These are phyloP conservation scores for Wickerhamiella kurtzmanii DNA, from an alignment of 805 yeast species.

Conservation along the genomic window DNA sequence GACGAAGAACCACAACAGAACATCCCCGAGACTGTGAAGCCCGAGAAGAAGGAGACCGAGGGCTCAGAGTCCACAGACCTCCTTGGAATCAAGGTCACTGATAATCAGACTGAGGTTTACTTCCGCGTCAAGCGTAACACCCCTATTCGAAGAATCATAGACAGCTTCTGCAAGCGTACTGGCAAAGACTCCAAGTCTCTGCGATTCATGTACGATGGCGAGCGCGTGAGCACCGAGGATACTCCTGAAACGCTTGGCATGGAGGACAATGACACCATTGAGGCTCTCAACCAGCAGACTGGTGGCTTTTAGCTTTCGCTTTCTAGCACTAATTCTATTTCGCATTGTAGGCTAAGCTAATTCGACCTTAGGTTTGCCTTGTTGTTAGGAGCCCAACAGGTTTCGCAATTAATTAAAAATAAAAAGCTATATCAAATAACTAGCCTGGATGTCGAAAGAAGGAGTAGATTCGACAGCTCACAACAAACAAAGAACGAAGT, in stretches of 20 bases:
- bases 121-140: conserved; percentile 91
- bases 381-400: too few relatives aligned
- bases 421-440: too few relatives aligned
- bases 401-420: too few relatives aligned
- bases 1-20: background rate
- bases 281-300: conserved; percentile 90
- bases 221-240: conserved; percentile 71
- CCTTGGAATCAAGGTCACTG: conserved; percentile 86
- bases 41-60: conserved; percentile 37
- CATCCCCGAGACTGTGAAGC: conserved; percentile 22
- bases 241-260: conserved; percentile 83
- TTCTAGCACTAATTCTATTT: background rate
- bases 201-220: conserved; percentile 88
- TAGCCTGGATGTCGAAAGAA: too few relatives aligned
- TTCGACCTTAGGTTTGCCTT: background rate
- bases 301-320: conserved; percentile 15
- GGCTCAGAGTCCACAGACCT: conserved; percentile 35
- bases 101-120: conserved; percentile 84
- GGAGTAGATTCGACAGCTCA: too few relatives aligned
- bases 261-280: conserved; percentile 93
- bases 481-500: too few relatives aligned
- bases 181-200: conserved; percentile 74
- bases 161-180: conserved; percentile 95
- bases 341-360: background rate
- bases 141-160: conserved; percentile 87